These are phyloP conservation scores for Amaranthus tricolor DNA, from an alignment of 179 eudicot species.

Conservation along the genomic window DNA sequence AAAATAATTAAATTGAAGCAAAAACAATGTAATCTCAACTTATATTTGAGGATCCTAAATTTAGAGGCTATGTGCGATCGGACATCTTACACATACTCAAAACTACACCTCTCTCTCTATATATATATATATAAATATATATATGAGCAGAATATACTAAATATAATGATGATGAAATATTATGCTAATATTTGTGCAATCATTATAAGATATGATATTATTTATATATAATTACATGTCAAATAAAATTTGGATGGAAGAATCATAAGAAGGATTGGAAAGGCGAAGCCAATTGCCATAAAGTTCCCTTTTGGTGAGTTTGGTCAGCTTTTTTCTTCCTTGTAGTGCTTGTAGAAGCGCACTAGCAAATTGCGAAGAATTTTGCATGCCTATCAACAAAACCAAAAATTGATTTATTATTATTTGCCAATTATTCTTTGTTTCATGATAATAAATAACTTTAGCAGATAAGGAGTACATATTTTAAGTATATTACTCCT, in stretches of 20 bases:
- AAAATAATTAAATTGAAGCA: too few relatives aligned
- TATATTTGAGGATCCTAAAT: too few relatives aligned
- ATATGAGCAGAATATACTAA: too few relatives aligned
- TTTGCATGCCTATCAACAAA: conserved; percentile 36
- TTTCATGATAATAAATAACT: neutral
- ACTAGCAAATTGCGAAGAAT: conserved; percentile 32
- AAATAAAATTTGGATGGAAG: conserved; percentile 30
- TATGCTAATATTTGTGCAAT: neutral
- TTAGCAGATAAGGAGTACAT: too few relatives aligned
- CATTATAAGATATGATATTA: neutral
- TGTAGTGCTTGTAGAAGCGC: conserved; percentile 35
- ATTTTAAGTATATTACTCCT: too few relatives aligned
- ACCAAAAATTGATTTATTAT: neutral
- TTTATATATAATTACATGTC: conserved; percentile 30
- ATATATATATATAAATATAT: too few relatives aligned
- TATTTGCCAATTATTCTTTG: too few relatives aligned
- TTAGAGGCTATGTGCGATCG: too few relatives aligned
- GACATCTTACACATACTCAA: too few relatives aligned
- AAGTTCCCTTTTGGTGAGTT: conserved; percentile 34
- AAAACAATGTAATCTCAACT: too few relatives aligned
- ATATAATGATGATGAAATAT: neutral
- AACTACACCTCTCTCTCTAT: too few relatives aligned
- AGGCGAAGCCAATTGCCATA: conserved; percentile 27
- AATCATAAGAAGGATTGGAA: conserved; percentile 27
- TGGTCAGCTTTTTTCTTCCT: conserved; percentile 26